Evolutionary conservation across 345 rosid species (phyloP).

Genomic region (Litchi chinensis): DNA sequence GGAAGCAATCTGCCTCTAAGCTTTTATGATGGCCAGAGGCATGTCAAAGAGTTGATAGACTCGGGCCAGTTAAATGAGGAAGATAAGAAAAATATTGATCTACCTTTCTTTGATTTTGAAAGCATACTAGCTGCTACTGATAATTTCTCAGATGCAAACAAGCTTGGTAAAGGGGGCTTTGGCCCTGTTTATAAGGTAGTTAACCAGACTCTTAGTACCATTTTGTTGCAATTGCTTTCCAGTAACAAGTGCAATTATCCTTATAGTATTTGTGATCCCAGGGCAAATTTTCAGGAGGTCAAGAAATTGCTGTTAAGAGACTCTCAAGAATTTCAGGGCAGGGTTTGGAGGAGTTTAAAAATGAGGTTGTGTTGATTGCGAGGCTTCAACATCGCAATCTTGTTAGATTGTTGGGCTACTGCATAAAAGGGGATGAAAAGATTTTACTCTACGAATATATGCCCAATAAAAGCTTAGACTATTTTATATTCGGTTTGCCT

Average conservation of each 20-base stretch:
- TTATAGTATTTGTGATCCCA: slow-evolving; percentile 13
- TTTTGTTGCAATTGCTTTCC: neutral
- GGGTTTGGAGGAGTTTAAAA: slow-evolving; percentile 62
- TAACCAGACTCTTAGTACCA: neutral
- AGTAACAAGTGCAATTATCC: neutral
- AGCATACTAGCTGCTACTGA: slow-evolving; percentile 49
- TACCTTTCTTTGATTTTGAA: slow-evolving; percentile 43
- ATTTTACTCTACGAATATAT: slow-evolving; percentile 59
- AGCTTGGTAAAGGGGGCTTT: slow-evolving; percentile 61
- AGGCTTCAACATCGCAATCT: slow-evolving; percentile 65
- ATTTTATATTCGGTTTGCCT: slow-evolving; percentile 54
- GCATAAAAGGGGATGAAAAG: slow-evolving; percentile 46
- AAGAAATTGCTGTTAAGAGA: slow-evolving; percentile 63
- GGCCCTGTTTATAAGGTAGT: slow-evolving; percentile 65
- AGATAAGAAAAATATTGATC: slow-evolving; percentile 43
- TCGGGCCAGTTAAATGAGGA: slow-evolving; percentile 31
- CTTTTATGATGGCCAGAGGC: slow-evolving; percentile 34
- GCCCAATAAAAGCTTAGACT: slow-evolving; percentile 66
- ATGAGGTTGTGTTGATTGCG: slow-evolving; percentile 56
- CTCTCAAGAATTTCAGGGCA: slow-evolving; percentile 57
- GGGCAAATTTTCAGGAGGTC: slow-evolving; percentile 53
- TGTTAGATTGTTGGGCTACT: slow-evolving; percentile 56
- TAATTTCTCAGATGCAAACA: slow-evolving; percentile 47
- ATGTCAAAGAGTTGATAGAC: slow-evolving; percentile 35
- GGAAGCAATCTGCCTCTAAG: slow-evolving; percentile 21